Conservation (phyloP, 345 rosid species). For the Carallia pectinifolia region DNA sequence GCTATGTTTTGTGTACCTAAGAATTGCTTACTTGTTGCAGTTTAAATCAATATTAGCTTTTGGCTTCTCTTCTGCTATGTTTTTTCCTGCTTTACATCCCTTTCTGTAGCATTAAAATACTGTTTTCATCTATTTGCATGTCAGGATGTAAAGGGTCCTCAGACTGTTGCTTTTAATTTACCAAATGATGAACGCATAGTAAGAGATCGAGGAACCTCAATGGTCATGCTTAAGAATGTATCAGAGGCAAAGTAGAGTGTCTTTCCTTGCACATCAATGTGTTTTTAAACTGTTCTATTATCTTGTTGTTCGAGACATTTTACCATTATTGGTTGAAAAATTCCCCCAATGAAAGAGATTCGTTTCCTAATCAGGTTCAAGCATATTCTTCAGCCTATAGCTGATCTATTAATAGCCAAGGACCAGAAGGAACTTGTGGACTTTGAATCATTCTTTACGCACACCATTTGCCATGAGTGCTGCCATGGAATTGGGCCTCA, state of each 20-base stretch:
- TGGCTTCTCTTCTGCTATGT: no score
- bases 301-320: conserved; percentile 6
- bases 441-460: conserved; percentile 95
- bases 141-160: conserved; percentile 97
- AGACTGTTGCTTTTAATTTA: conserved; percentile 89
- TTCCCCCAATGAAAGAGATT: conserved; percentile 8
- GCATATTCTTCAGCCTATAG: conserved; percentile 83
- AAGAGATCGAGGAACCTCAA: conserved; percentile 89
- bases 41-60: no score
- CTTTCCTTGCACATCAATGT: conserved; percentile 4
- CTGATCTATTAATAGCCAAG: conserved; percentile 55
- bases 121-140: conserved; percentile 20
- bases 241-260: conserved; percentile 73
- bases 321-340: conserved; percentile 1
- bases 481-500: conserved; percentile 98
- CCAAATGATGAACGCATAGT: conserved; percentile 94
- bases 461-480: conserved; percentile 91
- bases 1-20: no score
- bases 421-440: conserved; percentile 79
- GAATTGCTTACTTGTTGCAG: no score
- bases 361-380: conserved; percentile 55
- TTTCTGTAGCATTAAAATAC: neutral
- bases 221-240: conserved; percentile 94
- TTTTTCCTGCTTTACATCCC: neutral
- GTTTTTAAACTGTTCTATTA: neutral